These are phyloP conservation scores for Arthrobotrys sinensis DNA, from an alignment of 2,329 filamentous ascomycete species.

Conservation along the genomic window DNA sequence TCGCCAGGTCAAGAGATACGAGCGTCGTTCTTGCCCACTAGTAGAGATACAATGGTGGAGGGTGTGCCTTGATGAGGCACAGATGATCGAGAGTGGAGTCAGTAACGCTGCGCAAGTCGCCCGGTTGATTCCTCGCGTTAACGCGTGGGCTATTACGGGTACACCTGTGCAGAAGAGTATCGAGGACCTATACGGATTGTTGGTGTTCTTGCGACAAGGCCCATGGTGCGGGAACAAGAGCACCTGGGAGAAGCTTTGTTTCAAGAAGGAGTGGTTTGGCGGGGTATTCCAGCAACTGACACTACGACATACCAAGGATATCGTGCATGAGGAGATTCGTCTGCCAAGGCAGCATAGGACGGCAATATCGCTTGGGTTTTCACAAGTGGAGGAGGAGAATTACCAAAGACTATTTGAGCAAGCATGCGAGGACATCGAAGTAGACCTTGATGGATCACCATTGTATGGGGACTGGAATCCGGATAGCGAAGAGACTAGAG, in stretches of 20 bases:
- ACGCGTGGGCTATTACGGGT: slow-evolving; percentile 93
- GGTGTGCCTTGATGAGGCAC: slow-evolving; percentile 82
- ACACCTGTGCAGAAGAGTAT: slow-evolving; percentile 88
- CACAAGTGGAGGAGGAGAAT: slow-evolving; percentile 90
- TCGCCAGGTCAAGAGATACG: slow-evolving; percentile 76
- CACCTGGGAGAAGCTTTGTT: slow-evolving; percentile 78
- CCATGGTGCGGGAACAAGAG: slow-evolving; percentile 78
- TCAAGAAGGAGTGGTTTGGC: slow-evolving; percentile 77
- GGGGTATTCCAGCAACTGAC: slow-evolving; percentile 80
- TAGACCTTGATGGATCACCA: slow-evolving; percentile 71
- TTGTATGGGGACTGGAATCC: slow-evolving; percentile 75
- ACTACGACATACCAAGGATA: slow-evolving; percentile 87
- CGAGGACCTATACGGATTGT: slow-evolving; percentile 73
- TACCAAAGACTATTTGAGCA: slow-evolving; percentile 82
- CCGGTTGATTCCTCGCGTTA: slow-evolving; percentile 82
- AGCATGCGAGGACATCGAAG: slow-evolving; percentile 79
- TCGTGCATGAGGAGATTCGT: slow-evolving; percentile 82
- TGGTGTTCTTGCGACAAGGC: slow-evolving; percentile 84
- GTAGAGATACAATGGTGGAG: slow-evolving; percentile 90
- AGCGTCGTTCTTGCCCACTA: slow-evolving; percentile 80
- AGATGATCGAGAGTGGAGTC: slow-evolving; percentile 93
- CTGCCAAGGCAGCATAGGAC: slow-evolving; percentile 87
- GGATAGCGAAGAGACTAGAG: slow-evolving; percentile 73
- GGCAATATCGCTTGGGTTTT: slow-evolving; percentile 82
- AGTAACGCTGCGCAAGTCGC: slow-evolving; percentile 87